Percentiles rank a stretch among this genome's conserved stretches.
phyloP scores from a whole-genome alignment of 1,284 basidiomycete species.

The Pyrrhoderma lamaoense region DNA sequence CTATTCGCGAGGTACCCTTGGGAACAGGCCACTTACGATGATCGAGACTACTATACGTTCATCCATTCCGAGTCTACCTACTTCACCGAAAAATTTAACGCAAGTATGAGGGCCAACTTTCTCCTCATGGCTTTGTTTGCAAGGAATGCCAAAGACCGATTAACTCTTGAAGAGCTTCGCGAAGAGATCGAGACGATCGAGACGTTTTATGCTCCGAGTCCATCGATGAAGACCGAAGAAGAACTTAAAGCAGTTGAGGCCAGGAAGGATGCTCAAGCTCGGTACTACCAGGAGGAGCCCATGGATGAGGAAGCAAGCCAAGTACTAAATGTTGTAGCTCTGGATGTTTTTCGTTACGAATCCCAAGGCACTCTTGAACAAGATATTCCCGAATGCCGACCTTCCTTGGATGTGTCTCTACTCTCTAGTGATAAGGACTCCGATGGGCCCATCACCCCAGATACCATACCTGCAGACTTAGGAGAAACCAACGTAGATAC shows the following conservation, averaged over 20 bases:
- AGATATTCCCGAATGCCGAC: background rate
- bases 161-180: slow-evolving; percentile 25
- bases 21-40: slow-evolving; percentile 50
- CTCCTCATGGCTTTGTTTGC: slow-evolving; percentile 29
- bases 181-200: slow-evolving; percentile 21
- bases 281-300: too few relatives aligned
- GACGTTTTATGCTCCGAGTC: slow-evolving; percentile 21
- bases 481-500: too few relatives aligned
- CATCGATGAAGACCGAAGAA: too few relatives aligned
- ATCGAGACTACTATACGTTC: slow-evolving; percentile 53
- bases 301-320: too few relatives aligned
- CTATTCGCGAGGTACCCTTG: slow-evolving; percentile 62
- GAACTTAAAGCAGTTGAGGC: too few relatives aligned
- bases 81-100: slow-evolving; percentile 41
- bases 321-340: too few relatives aligned
- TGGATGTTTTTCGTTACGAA: background rate
- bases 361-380: background rate
- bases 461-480: slow-evolving; percentile 14
- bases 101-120: slow-evolving; percentile 33
- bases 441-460: slow-evolving; percentile 21
- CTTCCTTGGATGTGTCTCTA: too few relatives aligned
- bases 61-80: slow-evolving; percentile 39
- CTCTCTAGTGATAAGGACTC: background rate
- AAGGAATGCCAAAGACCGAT: slow-evolving; percentile 31
- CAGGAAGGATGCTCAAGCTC: too few relatives aligned